Conservation (phyloP, 2,329 filamentous ascomycete species). For the Fusarium sp. region DNA sequence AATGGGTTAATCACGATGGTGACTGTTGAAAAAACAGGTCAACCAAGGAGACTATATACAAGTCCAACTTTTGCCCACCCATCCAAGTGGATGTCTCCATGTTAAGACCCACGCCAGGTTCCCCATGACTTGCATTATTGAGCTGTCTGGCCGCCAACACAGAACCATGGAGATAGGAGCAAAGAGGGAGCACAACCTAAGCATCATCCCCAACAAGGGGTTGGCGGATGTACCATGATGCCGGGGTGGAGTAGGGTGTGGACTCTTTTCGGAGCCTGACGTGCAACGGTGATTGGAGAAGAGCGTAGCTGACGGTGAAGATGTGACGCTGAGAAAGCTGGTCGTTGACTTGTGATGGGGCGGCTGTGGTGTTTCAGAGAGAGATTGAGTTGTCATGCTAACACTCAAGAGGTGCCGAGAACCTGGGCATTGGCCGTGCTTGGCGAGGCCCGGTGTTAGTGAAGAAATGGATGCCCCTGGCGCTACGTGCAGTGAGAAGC, state of each 20-base stretch:
- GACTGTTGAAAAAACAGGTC: slow-evolving; percentile 11
- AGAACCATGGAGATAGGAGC: slow-evolving; percentile 23
- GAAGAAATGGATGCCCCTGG: slow-evolving; percentile 23
- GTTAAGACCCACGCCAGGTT: slow-evolving; percentile 36
- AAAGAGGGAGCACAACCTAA: slow-evolving; percentile 20
- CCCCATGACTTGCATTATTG: slow-evolving; percentile 34
- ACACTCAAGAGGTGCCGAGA: slow-evolving; percentile 16
- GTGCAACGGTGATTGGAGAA: slow-evolving; percentile 39
- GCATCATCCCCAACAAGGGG: slow-evolving; percentile 21
- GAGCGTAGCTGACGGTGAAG: slow-evolving; percentile 21
- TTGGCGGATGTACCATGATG: slow-evolving; percentile 32
- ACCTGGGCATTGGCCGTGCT: slow-evolving; percentile 5
- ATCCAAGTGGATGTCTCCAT: slow-evolving; percentile 33
- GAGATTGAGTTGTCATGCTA: slow-evolving; percentile 43
- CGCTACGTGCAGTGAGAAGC: slow-evolving; percentile 12
- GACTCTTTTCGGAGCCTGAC: slow-evolving; percentile 9
- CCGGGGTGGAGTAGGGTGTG: slow-evolving; percentile 32
- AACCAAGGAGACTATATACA: slow-evolving; percentile 34
- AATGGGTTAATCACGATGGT: slow-evolving; percentile 26
- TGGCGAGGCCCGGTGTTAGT: slow-evolving; percentile 8
- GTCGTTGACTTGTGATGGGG: slow-evolving; percentile 37
- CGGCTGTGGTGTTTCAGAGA: slow-evolving; percentile 45
- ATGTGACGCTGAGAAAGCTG: slow-evolving; percentile 40
- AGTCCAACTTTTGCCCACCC: slow-evolving; percentile 4
- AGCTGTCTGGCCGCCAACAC: slow-evolving; percentile 30